Evolutionary conservation across 495 filamentous ascomycete species (phyloP).

Genomic region (Podospora bellae-mahoneyi): DNA sequence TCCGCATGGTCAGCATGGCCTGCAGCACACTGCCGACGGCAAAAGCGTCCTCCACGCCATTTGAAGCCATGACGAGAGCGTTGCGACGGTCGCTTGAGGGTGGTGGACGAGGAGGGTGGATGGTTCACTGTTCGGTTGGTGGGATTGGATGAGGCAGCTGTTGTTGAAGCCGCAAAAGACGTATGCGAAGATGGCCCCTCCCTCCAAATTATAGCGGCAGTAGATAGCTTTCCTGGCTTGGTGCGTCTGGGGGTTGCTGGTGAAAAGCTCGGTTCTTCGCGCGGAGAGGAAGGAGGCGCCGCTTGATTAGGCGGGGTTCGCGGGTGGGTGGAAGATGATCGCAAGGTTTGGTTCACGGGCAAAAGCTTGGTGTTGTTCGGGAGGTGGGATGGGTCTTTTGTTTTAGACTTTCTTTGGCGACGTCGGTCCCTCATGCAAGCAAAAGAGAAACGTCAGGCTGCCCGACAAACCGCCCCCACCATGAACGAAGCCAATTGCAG

Average conservation of each 20-base stretch:
- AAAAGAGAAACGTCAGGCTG: constrained; percentile 30
- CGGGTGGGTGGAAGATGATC: neutral
- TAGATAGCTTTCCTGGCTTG: neutral
- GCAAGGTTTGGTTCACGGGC: neutral
- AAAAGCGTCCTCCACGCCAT: constrained; percentile 65
- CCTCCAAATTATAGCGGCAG: neutral
- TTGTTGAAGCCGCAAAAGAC: neutral
- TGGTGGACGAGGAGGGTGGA: neutral
- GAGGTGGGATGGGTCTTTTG: constrained; percentile 16
- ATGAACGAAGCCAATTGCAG: constrained; percentile 2
- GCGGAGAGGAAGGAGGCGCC: constrained; percentile 3
- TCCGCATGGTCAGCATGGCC: constrained; percentile 89
- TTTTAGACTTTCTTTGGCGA: constrained; percentile 16
- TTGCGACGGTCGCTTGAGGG: neutral
- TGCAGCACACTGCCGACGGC: constrained; percentile 68
- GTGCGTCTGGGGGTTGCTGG: neutral
- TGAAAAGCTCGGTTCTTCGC: neutral
- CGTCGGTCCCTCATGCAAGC: constrained; percentile 8
- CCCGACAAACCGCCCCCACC: constrained; percentile 18
- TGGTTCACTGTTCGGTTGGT: neutral
- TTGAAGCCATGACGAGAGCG: constrained; percentile 61
- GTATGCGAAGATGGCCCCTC: neutral
- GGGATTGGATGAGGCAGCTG: neutral
- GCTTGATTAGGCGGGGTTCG: neutral
- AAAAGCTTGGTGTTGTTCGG: neutral